Evolutionary conservation across 2,329 filamentous ascomycete genomes (phyloP), one percentile per base, ranked within the genome.

Genomic region (Alternaria arborescens): DNA sequence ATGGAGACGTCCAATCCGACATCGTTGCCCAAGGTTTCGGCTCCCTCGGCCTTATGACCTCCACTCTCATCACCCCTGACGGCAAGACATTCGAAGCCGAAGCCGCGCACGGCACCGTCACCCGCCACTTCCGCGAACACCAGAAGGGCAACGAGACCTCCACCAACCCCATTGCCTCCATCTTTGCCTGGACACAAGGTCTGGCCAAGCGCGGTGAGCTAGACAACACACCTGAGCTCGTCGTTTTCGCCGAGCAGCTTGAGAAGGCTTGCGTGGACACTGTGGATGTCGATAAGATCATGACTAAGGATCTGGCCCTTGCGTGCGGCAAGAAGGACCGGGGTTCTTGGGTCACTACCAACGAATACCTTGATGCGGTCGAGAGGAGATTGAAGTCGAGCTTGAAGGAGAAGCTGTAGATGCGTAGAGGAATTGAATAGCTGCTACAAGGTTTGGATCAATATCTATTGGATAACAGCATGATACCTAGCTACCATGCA

Each of bases 291-390:
- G 94, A 98, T 77, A 92, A 92, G 65, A 91, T 98, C 84, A 99
- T 98, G 95, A 99, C 95, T 80, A 99, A 99, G 89, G 95, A 99
- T 82, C 83, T 99, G 72, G 95, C 95, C n/a, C 87, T 98, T 61
- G 91, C 94, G 50, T 95, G 92, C 79, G 95, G 95, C 74, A 94
- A 94, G 86, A 93, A 90, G 73, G 90, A 87, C 64, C 88, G 92
- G 69, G 88, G 88, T 72, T 90, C 92, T 77, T 98, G 94, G 82
- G 95, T 97, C 71, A 97, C 93, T 54, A 98, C 94, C 59, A 87
- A 85, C 71, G 73, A 97, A 84, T 99, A 98, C 84, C 83, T 99
- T 77, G 88, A 91, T 76, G 94, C 94, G 41, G 94, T 98, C 52
- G 94, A 98, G 89, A 89, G 88, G 82, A 86, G 93, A 76, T 86